These are phyloP conservation scores for Hypomyces rosellus DNA, from an alignment of 2,329 filamentous ascomycete species.

Conservation along the genomic window DNA sequence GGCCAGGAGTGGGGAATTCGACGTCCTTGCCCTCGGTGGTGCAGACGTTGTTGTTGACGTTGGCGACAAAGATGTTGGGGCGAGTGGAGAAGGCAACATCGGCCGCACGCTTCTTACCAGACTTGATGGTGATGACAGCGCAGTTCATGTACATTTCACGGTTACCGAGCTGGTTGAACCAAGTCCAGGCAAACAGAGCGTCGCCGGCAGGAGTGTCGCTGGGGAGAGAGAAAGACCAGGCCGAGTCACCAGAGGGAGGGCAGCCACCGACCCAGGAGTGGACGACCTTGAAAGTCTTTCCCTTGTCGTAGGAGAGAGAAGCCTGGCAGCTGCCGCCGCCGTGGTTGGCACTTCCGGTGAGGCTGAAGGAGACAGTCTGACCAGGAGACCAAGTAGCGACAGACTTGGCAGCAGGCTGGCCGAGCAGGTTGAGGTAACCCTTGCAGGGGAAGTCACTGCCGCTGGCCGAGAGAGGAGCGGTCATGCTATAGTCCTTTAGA, in stretches of 20 bases:
- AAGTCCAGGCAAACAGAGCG: constrained; percentile 68
- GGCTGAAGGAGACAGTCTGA: constrained; percentile 53
- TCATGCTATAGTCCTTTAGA: constrained; percentile 65
- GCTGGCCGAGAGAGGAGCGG: constrained; percentile 52
- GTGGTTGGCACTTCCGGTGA: constrained; percentile 58
- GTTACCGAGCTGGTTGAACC: constrained; percentile 72
- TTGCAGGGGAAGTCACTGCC: constrained; percentile 73
- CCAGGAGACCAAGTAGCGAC: constrained; percentile 59
- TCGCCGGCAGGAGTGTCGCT: constrained; percentile 52
- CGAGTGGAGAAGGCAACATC: constrained; percentile 43
- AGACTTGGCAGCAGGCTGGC: constrained; percentile 42
- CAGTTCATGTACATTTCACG: constrained; percentile 88
- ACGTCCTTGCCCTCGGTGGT: constrained; percentile 54
- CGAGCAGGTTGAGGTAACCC: constrained; percentile 47
- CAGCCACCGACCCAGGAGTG: constrained; percentile 51
- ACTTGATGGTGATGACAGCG: constrained; percentile 58
- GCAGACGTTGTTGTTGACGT: constrained; percentile 54
- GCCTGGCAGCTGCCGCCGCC: constrained; percentile 71
- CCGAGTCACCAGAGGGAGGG: constrained; percentile 38
- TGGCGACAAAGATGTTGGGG: constrained; percentile 66
- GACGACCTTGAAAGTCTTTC: constrained; percentile 62
- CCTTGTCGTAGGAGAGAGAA: constrained; percentile 66
- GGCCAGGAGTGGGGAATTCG: constrained; percentile 60
- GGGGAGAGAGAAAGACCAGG: constrained; percentile 62
- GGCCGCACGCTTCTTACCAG: constrained; percentile 22